Base-by-base conservation (phyloP, 495 filamentous ascomycete species). In the Rhypophila decipiens region DNA sequence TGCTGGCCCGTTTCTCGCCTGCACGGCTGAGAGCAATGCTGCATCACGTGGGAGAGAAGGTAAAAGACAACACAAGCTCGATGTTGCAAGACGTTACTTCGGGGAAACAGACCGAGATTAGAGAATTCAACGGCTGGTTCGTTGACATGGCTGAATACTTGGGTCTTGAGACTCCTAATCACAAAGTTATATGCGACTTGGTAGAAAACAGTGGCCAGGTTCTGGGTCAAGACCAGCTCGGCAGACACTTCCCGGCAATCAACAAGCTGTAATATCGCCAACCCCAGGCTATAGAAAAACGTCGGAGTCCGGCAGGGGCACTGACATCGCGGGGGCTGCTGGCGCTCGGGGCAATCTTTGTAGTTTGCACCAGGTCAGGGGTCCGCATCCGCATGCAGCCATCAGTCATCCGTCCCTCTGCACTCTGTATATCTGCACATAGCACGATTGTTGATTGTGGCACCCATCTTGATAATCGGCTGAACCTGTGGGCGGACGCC, bases 91-190 rank as follows among this genome's bases (percentile, higher is more conserved):
- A 95, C 61, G 72, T 90, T 17, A 61, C 68, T 24, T 64, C 64
- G 2, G 73, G 81, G 3, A 77, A 73, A 57, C 53, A 63, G 42
- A 94, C 88, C 2, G 90, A 95, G 63, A 80, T 95, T 45, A 78
- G 84, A 17, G 90, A 85, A 55, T 77, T 95, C 53, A 95, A 93
- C 66, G 90, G 89, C 13, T 96, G 84, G 65, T 74, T 95, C 24
- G 78, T 70, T n/a, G 63, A 68, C 13, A 69, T 55, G 22, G 67
- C 64, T 7, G 50, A 47, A 24, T 52, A 61, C 17, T 56, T 57
- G 11, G 51, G 33, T 13, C 12, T 53, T 18, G 51, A 48, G 29
- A 40, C 63, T 12, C 50, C 58, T 18, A 53, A 51, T 1, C 59
- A 70, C 37, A 50, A 60, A 53, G 58, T 50, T 24, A 27, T 70